Percentiles rank a stretch among this genome's conserved stretches.
These are phyloP conservation scores for Friedmanniomyces simplex DNA, from an alignment of 495 filamentous ascomycete species.

Conservation along the genomic window DNA sequence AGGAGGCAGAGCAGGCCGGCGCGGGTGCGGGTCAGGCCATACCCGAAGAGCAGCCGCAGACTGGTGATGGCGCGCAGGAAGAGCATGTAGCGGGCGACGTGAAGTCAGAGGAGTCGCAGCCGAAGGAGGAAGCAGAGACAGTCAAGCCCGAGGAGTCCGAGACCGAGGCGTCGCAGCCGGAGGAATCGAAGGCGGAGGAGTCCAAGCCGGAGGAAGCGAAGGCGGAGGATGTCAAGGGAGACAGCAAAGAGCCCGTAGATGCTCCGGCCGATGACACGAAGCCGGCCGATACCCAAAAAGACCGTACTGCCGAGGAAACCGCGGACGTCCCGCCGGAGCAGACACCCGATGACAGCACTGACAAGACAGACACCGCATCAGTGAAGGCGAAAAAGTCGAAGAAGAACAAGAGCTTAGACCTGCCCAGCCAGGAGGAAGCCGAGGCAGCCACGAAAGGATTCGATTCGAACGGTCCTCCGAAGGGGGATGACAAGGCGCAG, in stretches of 20 bases:
- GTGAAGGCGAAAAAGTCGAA: slow-evolving; percentile 11
- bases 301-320: neutral
- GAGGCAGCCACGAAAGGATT: slow-evolving; percentile 17
- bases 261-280: neutral
- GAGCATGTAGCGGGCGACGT: neutral
- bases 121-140: too few species aligned
- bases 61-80: neutral
- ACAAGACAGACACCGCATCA: neutral
- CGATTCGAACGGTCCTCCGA: neutral
- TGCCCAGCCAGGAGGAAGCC: slow-evolving; percentile 24
- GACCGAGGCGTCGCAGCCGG: too few species aligned
- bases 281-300: neutral
- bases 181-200: too few species aligned
- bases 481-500: neutral
- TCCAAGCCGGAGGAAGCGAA: too few species aligned
- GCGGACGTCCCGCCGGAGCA: slow-evolving; percentile 11
- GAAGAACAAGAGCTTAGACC: slow-evolving; percentile 8
- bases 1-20: slow-evolving; percentile 3
- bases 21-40: slow-evolving; percentile 14
- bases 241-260: neutral
- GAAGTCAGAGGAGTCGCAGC: too few species aligned
- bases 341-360: slow-evolving; percentile 5
- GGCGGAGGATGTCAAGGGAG: neutral
- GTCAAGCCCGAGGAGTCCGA: too few species aligned
- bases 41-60: slow-evolving; percentile 22